phyloP scores from a whole-genome alignment of 306 rosid species.

The Lablab purpureus region DNA sequence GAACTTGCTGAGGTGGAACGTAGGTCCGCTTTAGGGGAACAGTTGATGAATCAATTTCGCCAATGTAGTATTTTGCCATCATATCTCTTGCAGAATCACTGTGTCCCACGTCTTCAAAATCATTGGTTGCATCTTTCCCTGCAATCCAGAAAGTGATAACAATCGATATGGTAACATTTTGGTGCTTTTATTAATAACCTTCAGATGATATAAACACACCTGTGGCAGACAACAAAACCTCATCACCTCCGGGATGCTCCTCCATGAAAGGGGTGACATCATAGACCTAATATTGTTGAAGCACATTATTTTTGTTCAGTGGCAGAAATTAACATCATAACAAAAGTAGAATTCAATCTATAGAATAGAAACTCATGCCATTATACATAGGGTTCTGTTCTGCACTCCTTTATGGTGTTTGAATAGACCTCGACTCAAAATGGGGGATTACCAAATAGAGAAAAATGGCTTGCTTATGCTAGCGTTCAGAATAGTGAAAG shows the following conservation, averaged over 20 bases:
- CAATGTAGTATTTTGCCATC: slow-evolving; percentile 88
- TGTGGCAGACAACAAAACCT: slow-evolving; percentile 84
- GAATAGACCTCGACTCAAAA: slow-evolving; percentile 15
- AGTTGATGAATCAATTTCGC: slow-evolving; percentile 79
- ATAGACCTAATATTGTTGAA: slow-evolving; percentile 66
- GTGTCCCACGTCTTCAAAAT: slow-evolving; percentile 98
- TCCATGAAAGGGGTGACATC: slow-evolving; percentile 95
- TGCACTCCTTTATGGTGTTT: slow-evolving; percentile 14
- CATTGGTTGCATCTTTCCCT: slow-evolving; percentile 96
- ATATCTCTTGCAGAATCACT: slow-evolving; percentile 89
- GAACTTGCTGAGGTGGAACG: slow-evolving; percentile 66
- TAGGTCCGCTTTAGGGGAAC: slow-evolving; percentile 63
- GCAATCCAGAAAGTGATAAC: slow-evolving; percentile 35
- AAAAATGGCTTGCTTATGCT: not conserved
- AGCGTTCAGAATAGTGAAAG: slow-evolving; percentile 20
- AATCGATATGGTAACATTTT: slow-evolving; percentile 1
- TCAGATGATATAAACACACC: slow-evolving; percentile 58
- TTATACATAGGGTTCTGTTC: not conserved
- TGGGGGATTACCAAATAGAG: not conserved
- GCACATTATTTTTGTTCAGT: slow-evolving; percentile 19
- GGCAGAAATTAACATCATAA: slow-evolving; percentile 19
- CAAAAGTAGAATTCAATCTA: slow-evolving; percentile 6
- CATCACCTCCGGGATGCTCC: slow-evolving; percentile 98
- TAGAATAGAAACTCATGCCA: not conserved
- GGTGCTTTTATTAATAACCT: not conserved